Evolutionary conservation across 768 basidiomycete species (phyloP), one percentile per base, ranked within the genome.

Genomic region (Tephrocybe sp.): DNA sequence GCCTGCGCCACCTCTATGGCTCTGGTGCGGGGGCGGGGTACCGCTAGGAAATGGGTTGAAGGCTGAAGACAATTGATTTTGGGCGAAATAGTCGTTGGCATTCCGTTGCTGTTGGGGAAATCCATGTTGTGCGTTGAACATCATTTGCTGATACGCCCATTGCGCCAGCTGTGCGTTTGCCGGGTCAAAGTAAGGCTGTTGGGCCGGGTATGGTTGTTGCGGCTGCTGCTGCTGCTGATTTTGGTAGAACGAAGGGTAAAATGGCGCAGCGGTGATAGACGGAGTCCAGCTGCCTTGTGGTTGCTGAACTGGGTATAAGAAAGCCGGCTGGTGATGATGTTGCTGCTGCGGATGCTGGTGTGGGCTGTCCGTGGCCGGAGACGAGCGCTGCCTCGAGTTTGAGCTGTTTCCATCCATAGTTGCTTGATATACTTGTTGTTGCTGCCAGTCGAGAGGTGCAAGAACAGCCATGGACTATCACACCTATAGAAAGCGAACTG

Each of bases 81-180:
- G 81, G n/a, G 74, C 64, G 58, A 80, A 86, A 67, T 79, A 86
- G 40, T 86, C 84, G 37, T 61, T 65, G 27, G n/a, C n/a, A n/a
- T 71, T 70, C 31, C 78, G 74, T 60, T 77, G 75, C 60, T 75
- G 66, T 52, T 58, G 66, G 25, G 66, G 64, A 60, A 75, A 77
- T 38, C 69, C 73, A 39, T 82, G 80, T 57, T 83, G 80, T 39
- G 84, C 83, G 60, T 80, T 84, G 71, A 82, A 87, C 83, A 92
- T 84, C 89, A 92, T 91, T 61, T 92, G 89, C 68, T 91, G 89
- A 70, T 92, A 92, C 30, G 89, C 87, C 89, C 90, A 92, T 65
- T 89, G 87, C 3, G 88, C 85, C 48, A 89, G 80, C 55, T 86
- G 87, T 44, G 86, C 86, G 55, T 86, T 83, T 9, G 80, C 68